Percentiles rank a stretch among this genome's conserved stretches.
Conservation (phyloP, 306 rosid species). For the Chamaecrista fasciculata region DNA sequence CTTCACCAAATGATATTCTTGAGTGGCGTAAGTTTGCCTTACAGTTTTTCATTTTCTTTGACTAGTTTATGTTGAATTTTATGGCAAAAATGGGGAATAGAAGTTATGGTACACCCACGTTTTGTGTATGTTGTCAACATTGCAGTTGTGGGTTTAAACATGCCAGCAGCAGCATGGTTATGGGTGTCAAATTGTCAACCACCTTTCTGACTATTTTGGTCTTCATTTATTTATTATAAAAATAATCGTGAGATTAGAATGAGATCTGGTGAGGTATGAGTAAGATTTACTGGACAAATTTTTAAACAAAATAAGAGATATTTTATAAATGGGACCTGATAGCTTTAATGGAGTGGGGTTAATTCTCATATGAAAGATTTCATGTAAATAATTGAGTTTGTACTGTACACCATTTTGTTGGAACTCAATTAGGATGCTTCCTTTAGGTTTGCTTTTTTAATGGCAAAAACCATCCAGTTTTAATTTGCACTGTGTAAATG, state of each 20-base stretch:
- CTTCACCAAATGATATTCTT: constrained; percentile 95
- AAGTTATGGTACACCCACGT: neutral
- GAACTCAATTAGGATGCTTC: neutral
- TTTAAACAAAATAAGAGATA: neutral
- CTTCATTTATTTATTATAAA: neutral
- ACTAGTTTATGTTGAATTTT: neutral
- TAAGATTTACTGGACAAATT: neutral
- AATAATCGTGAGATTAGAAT: neutral
- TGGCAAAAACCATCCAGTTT: neutral
- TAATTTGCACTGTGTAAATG: neutral
- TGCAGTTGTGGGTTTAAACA: neutral
- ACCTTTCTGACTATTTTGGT: neutral
- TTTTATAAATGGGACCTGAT: neutral
- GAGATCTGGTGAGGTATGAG: too few relatives aligned
- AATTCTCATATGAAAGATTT: neutral
- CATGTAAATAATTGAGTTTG: neutral
- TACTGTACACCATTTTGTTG: neutral
- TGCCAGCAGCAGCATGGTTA: constrained; percentile 45
- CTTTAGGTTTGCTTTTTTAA: neutral
- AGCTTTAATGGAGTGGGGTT: neutral
- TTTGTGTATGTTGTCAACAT: neutral
- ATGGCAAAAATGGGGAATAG: neutral
- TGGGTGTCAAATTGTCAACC: constrained; percentile 12
- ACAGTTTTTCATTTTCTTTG: constrained; percentile 6
- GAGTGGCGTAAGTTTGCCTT: constrained; percentile 93